These are phyloP conservation scores for Microdochium bolleyi DNA, from an alignment of 2,329 filamentous ascomycete species.

Conservation along the genomic window DNA sequence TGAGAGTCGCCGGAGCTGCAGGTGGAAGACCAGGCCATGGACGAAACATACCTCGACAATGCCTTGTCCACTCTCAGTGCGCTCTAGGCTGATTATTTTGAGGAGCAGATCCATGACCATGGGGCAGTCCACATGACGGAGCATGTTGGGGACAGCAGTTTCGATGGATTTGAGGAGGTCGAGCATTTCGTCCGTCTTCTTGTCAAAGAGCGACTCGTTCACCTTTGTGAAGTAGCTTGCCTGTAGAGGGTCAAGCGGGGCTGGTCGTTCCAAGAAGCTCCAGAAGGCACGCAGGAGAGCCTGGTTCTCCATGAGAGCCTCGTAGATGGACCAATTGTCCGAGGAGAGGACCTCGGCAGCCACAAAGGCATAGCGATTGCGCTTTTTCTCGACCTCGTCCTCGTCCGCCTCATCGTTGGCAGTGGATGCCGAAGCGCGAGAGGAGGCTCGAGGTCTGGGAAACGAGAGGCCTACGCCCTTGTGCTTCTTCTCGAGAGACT, in stretches of 20 bases:
- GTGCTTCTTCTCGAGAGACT: slow-evolving; percentile 23
- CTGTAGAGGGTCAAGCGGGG: slow-evolving; percentile 84
- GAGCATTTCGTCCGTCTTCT: slow-evolving; percentile 97
- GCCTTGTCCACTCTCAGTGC: slow-evolving; percentile 81
- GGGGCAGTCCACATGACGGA: slow-evolving; percentile 91
- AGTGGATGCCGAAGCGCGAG: slow-evolving; percentile 22
- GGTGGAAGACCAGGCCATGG: slow-evolving; percentile 3
- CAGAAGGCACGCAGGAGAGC: slow-evolving; percentile 77
- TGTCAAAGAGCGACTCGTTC: slow-evolving; percentile 94
- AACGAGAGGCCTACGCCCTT: slow-evolving; percentile 31
- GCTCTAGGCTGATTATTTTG: slow-evolving; percentile 95
- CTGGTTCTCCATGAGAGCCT: slow-evolving; percentile 81
- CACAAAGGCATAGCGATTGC: slow-evolving; percentile 89
- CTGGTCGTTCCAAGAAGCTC: slow-evolving; percentile 76
- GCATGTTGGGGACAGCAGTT: slow-evolving; percentile 72
- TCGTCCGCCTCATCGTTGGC: slow-evolving; percentile 37
- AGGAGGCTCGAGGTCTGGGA: slow-evolving; percentile 44
- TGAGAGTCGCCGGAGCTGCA: neutral
- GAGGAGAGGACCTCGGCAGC: slow-evolving; percentile 90
- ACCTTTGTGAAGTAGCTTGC: slow-evolving; percentile 98
- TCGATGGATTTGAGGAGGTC: slow-evolving; percentile 79
- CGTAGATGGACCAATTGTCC: slow-evolving; percentile 94
- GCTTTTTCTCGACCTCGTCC: slow-evolving; percentile 76
- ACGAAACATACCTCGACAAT: slow-evolving; percentile 72
- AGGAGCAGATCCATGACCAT: slow-evolving; percentile 97